Percentiles rank a stretch among this genome's conserved stretches.
Evolutionary conservation across 202 grass and related monocot species (phyloP).

Genomic region (Schoenoplectus tabernaemontani): DNA sequence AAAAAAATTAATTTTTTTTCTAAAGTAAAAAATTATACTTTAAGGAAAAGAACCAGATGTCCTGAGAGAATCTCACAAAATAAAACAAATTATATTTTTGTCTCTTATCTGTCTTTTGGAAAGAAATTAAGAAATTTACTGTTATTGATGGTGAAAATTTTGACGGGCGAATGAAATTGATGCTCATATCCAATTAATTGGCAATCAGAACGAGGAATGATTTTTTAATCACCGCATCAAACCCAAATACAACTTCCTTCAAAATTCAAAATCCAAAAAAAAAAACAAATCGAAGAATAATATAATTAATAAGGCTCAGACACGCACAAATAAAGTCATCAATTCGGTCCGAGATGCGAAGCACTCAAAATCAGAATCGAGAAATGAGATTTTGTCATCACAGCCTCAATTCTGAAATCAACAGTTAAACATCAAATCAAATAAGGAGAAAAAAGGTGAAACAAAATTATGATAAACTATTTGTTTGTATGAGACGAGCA

Average conservation of each 20-base stretch:
- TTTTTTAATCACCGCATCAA: conserved; percentile 29
- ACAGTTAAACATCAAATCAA: background rate
- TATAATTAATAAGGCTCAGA: conserved; percentile 27
- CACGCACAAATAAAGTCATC: conserved; percentile 58
- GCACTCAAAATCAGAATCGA: conserved; percentile 47
- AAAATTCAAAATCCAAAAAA: background rate
- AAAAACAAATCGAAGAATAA: background rate
- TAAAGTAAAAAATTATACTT: too few relatives aligned
- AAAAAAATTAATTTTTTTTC: too few relatives aligned
- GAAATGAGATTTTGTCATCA: conserved; percentile 49
- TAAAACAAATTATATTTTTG: too few relatives aligned
- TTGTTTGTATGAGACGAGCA: conserved; percentile 17
- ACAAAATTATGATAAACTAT: background rate
- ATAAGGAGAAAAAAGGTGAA: background rate
- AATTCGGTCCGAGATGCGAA: conserved; percentile 27
- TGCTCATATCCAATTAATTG: conserved; percentile 33
- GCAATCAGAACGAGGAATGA: conserved; percentile 26
- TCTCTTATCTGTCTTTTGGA: too few relatives aligned
- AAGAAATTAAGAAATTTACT: too few relatives aligned
- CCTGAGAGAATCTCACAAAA: too few relatives aligned
- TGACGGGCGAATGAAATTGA: background rate
- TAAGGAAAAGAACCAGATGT: too few relatives aligned
- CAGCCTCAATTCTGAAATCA: conserved; percentile 30
- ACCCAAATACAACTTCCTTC: conserved; percentile 3
- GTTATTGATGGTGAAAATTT: background rate